Base-by-base conservation (phyloP, 768 basidiomycete genomes). In the Serendipita sp. region DNA sequence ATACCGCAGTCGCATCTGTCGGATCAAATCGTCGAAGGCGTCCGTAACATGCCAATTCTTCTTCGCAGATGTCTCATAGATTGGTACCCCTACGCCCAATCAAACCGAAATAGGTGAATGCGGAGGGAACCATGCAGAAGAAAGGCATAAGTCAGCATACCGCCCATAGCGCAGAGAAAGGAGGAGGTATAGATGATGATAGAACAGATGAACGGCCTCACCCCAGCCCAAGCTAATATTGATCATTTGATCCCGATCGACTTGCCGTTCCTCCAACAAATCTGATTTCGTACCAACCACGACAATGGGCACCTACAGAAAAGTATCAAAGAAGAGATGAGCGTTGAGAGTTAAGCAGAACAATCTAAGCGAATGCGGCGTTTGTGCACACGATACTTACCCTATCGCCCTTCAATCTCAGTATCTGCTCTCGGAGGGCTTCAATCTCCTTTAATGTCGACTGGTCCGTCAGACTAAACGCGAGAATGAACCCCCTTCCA, bases 11-110 rank as follows among this genome's bases (percentile, higher is more conserved):
- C 84, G 79, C 88, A 90, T 88, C 67, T 86, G 87, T 65, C 79
- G 78, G 51, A 88, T 74, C 30, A 90, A 77, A 64, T 86, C 85
- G 67, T 86, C 82, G 69, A 91, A 91, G 17, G 86, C 88, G 42
- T 88, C 86, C 7, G 74, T 74, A 61, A 91, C 78, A 67, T 90
- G 82, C 88, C 86, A 88, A 69, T 90, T 83, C 51, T 81, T 77
- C 71, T 90, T 91, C 9, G 89, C 87, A n/a, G 88, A 90, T 2
- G 89, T 91, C 74, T 91, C 90, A 69, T 86, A 90, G 69, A 88
- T 86, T 3, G 79, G 86, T n/a, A 88, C 73, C 14, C 61, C 41
- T 42, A 60, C 1, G 9, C 16, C 30, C n/a, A n/a, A n/a, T n/a
- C n/a, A n/a, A n/a, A n/a, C n/a, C n/a, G n/a, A 24, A 56, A 20